These are phyloP conservation scores for Leccinum truebloodii DNA, from an alignment of 768 basidiomycete genomes.

Conservation along the genomic window DNA sequence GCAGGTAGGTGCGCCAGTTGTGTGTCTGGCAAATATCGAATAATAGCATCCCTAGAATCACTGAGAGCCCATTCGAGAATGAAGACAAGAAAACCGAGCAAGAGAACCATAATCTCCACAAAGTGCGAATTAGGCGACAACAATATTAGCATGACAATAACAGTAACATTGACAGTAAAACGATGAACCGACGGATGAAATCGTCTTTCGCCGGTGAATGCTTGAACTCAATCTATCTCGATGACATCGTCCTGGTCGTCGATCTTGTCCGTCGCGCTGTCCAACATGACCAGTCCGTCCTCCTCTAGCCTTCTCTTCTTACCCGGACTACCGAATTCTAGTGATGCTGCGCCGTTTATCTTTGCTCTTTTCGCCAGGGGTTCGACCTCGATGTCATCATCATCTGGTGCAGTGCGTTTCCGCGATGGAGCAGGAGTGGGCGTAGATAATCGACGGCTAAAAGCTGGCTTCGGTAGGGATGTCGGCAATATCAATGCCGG, in stretches of 20 bases:
- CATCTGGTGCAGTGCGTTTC: constrained; percentile 62
- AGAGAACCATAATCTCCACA: background rate
- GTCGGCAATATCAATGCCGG: constrained; percentile 64
- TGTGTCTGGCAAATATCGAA: background rate
- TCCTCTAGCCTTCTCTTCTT: constrained; percentile 69
- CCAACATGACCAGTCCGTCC: constrained; percentile 72
- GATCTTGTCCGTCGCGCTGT: constrained; percentile 52
- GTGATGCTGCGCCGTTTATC: constrained; percentile 28
- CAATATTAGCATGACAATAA: constrained; percentile 9
- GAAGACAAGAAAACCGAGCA: background rate
- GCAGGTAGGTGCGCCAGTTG: background rate
- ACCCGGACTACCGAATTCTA: constrained; percentile 49
- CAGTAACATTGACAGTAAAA: background rate
- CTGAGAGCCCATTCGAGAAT: background rate
- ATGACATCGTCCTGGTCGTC: constrained; percentile 61
- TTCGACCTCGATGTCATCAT: constrained; percentile 55
- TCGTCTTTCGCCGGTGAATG: background rate
- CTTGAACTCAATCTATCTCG: constrained; percentile 48
- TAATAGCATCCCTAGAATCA: background rate
- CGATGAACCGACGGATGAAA: background rate
- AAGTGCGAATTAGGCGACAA: background rate
- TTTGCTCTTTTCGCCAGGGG: constrained; percentile 59
- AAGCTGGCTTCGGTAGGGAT: constrained; percentile 59
- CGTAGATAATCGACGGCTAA: constrained; percentile 40
- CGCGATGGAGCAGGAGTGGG: constrained; percentile 43